These are phyloP conservation scores for Camelina sativa DNA, from an alignment of 345 rosid species.

Conservation along the genomic window DNA sequence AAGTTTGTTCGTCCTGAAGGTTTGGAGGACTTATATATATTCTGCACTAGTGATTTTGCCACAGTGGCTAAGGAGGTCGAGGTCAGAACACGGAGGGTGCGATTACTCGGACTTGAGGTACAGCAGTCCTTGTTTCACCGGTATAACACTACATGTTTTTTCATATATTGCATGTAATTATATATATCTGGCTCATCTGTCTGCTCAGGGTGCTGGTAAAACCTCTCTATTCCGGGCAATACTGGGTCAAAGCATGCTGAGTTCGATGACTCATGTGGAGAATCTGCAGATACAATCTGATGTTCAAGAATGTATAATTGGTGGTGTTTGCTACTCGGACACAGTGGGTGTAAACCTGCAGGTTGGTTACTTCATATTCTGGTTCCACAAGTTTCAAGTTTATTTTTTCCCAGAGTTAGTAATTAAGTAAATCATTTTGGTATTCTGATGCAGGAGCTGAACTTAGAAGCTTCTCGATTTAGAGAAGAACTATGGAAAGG, in stretches of 20 bases:
- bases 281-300: conserved; percentile 61
- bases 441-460: conserved; percentile 62
- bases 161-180: conserved; percentile 4
- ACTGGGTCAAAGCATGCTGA: conserved; percentile 46
- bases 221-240: conserved; percentile 87
- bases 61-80: conserved; percentile 87
- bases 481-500: conserved; percentile 96
- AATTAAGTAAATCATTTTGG: conserved; percentile 3
- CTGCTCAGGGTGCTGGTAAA: conserved; percentile 88
- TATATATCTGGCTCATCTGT: conserved; percentile 25
- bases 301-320: conserved; percentile 70
- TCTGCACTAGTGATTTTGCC: conserved; percentile 88
- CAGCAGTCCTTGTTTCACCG: conserved; percentile 16
- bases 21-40: conserved; percentile 63
- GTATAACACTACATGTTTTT: conserved; percentile 4
- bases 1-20: conserved; percentile 58
- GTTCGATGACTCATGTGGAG: conserved; percentile 52
- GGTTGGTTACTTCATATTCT: conserved; percentile 48
- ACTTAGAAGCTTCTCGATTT: conserved; percentile 67
- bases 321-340: conserved; percentile 88
- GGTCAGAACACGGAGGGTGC: conserved; percentile 92
- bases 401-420: background rate
- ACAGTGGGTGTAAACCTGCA: conserved; percentile 81
- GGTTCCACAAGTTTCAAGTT: conserved; percentile 16
- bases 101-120: conserved; percentile 96